phyloP scores from a whole-genome alignment of 2,329 filamentous ascomycete species.

The Verticillium nubilum region DNA sequence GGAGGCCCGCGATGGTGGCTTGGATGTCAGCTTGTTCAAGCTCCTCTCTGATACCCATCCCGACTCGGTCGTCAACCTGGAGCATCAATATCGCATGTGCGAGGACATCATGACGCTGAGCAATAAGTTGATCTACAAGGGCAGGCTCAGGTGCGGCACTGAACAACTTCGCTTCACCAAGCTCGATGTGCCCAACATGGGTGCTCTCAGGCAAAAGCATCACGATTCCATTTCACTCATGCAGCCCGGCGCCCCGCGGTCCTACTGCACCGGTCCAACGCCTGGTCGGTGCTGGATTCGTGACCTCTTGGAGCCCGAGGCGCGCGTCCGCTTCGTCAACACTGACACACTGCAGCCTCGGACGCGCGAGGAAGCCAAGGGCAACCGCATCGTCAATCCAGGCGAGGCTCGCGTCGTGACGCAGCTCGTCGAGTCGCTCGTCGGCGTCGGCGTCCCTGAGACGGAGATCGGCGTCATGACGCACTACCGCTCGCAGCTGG shows the following conservation, averaged over 20 bases:
- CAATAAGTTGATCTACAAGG: constrained; percentile 90
- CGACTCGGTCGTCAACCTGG: constrained; percentile 80
- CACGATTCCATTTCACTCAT: constrained; percentile 44
- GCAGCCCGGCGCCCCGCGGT: constrained; percentile 31
- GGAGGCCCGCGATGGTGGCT: constrained; percentile 74
- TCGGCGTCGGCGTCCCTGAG: constrained; percentile 69
- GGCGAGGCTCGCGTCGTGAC: constrained; percentile 73
- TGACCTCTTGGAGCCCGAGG: constrained; percentile 61
- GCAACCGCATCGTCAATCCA: constrained; percentile 82
- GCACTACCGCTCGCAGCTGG: constrained; percentile 89
- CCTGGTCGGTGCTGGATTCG: constrained; percentile 67
- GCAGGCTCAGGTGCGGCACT: constrained; percentile 83
- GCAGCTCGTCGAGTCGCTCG: constrained; percentile 74
- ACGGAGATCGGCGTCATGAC: constrained; percentile 90
- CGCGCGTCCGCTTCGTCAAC: constrained; percentile 82
- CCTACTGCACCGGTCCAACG: constrained; percentile 50
- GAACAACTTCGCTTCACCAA: constrained; percentile 64
- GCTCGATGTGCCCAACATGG: constrained; percentile 62
- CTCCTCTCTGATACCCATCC: constrained; percentile 86
- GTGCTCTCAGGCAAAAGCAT: constrained; percentile 54
- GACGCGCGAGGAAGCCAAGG: constrained; percentile 67
- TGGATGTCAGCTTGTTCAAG: constrained; percentile 93
- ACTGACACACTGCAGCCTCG: constrained; percentile 67
- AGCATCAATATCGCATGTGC: constrained; percentile 98
- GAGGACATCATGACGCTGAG: constrained; percentile 93